Conservation (phyloP, 2,329 filamentous ascomycete species). For the Xylaria sp. region DNA sequence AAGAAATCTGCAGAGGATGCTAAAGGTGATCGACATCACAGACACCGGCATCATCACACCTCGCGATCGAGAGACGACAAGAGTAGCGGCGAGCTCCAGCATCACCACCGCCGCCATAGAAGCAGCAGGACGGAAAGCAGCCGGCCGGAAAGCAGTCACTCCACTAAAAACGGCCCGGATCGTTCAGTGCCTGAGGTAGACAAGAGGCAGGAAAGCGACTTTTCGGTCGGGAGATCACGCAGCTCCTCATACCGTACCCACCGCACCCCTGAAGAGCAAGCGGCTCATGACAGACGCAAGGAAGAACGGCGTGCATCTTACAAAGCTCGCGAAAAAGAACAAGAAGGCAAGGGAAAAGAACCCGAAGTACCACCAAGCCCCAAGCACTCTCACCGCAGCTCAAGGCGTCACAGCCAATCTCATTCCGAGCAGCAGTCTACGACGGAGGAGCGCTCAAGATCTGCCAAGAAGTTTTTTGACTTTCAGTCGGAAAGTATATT, state of each 20-base stretch:
- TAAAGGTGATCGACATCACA: conserved; percentile 33
- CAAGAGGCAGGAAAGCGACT: conserved; percentile 50
- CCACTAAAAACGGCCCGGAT: conserved; percentile 33
- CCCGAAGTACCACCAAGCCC: conserved; percentile 29
- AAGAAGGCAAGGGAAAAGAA: conserved; percentile 42
- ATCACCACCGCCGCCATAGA: conserved; percentile 42
- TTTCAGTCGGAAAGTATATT: conserved; percentile 42
- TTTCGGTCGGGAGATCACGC: conserved; percentile 45
- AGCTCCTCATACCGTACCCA: conserved; percentile 38
- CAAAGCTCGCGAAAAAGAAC: conserved; percentile 35
- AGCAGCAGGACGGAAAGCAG: conserved; percentile 28
- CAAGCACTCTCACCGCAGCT: conserved; percentile 41
- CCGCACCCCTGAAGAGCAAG: conserved; percentile 53
- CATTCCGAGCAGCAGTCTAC: conserved; percentile 34
- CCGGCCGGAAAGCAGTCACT: conserved; percentile 25
- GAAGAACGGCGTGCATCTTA: conserved; percentile 47
- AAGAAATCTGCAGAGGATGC: conserved; percentile 40
- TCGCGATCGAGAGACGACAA: conserved; percentile 27
- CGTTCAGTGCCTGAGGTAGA: conserved; percentile 43
- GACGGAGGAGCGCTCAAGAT: conserved; percentile 35
- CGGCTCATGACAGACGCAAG: conserved; percentile 52
- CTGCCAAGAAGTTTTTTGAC: conserved; percentile 46
- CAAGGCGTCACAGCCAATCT: conserved; percentile 47
- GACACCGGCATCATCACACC: conserved; percentile 33
- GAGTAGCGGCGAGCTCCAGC: conserved; percentile 34